phyloP scores from a whole-genome alignment of 176 grass and related monocot genomes.

The Zizania latifolia region DNA sequence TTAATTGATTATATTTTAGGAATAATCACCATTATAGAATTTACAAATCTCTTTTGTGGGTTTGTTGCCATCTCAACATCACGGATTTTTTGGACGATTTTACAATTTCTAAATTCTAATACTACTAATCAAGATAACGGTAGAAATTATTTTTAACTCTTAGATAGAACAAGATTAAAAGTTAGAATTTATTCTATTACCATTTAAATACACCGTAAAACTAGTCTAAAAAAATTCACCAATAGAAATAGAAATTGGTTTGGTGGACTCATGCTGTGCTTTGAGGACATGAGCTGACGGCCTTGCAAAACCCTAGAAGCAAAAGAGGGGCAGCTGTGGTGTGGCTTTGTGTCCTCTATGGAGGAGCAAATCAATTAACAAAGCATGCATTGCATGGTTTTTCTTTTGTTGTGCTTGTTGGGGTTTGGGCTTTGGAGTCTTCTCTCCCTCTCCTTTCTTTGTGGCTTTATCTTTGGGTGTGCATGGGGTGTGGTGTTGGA shows the following conservation, averaged over 20 bases:
- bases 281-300: conserved; percentile 26
- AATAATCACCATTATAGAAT: no score
- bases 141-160: no score
- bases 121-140: no score
- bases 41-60: no score
- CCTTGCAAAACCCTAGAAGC: conserved; percentile 30
- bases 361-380: conserved; percentile 36
- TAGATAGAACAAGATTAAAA: no score
- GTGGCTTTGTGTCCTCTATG: conserved; percentile 16
- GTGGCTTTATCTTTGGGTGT: conserved; percentile 38
- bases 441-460: conserved; percentile 44
- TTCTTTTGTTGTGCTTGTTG: neutral
- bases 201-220: no score
- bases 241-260: conserved; percentile 15
- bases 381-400: neutral
- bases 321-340: conserved; percentile 1
- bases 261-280: neutral
- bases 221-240: no score
- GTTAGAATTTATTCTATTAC: no score
- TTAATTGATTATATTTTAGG: no score
- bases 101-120: no score
- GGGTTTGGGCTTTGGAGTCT: conserved; percentile 53
- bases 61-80: no score
- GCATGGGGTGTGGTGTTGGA: conserved; percentile 34
- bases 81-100: no score